Percentiles rank a stretch among this genome's conserved stretches.
These are phyloP conservation scores for Arthrobotrys iridis DNA, from an alignment of 2,329 filamentous ascomycete species.

Conservation along the genomic window DNA sequence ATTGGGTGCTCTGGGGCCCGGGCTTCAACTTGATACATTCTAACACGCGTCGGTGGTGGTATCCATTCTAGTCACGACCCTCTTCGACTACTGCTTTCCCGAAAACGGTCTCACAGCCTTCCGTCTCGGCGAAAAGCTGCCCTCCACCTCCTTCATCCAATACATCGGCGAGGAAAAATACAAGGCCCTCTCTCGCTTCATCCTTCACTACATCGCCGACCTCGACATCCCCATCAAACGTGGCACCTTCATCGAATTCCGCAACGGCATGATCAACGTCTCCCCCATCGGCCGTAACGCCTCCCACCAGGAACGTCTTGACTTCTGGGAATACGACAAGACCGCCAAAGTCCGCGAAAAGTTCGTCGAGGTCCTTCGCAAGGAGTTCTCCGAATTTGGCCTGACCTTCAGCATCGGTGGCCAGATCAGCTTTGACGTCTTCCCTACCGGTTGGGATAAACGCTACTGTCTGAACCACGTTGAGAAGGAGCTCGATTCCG, in stretches of 20 bases:
- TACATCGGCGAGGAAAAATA: slow-evolving; percentile 87
- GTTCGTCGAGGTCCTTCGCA: slow-evolving; percentile 79
- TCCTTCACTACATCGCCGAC: slow-evolving; percentile 84
- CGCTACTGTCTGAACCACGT: slow-evolving; percentile 93
- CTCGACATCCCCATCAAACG: slow-evolving; percentile 82
- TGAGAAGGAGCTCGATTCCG: slow-evolving; percentile 72
- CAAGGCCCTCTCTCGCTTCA: slow-evolving; percentile 79
- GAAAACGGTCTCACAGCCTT: slow-evolving; percentile 96
- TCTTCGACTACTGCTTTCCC: slow-evolving; percentile 98
- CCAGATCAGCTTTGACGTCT: slow-evolving; percentile 98
- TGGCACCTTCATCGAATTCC: slow-evolving; percentile 86
- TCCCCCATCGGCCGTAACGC: slow-evolving; percentile 88
- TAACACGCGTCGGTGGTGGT: no score
- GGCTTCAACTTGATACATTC: no score
- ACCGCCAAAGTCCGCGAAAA: slow-evolving; percentile 77
- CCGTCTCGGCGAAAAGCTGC: slow-evolving; percentile 79
- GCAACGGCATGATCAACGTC: slow-evolving; percentile 91
- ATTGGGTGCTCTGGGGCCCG: no score
- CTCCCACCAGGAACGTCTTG: slow-evolving; percentile 75
- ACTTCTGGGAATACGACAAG: slow-evolving; percentile 84
- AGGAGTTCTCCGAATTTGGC: slow-evolving; percentile 83
- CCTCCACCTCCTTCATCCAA: slow-evolving; percentile 85
- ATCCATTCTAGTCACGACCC: slow-evolving; percentile 74
- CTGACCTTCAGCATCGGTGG: slow-evolving; percentile 96
- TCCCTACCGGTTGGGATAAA: slow-evolving; percentile 98